These are phyloP conservation scores for Petunia axillaris DNA, from an alignment of 257 asterid genomes.

Conservation along the genomic window DNA sequence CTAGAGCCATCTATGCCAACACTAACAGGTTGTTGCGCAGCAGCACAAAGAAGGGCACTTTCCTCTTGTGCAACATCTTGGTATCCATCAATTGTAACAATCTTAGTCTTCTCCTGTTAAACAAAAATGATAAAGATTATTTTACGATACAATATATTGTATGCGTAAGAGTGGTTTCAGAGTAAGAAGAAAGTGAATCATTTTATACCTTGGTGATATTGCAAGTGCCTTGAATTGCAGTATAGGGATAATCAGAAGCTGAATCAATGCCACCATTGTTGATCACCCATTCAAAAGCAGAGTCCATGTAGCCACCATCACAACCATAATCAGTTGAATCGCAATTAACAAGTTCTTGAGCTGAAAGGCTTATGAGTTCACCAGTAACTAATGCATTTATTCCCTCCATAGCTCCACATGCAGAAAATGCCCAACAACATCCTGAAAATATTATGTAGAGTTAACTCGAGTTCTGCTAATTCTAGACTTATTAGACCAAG, in stretches of 20 bases:
- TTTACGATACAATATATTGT: neutral
- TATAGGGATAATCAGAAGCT: slow-evolving; percentile 34
- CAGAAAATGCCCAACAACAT: slow-evolving; percentile 43
- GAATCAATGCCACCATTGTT: slow-evolving; percentile 36
- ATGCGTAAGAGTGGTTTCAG: neutral
- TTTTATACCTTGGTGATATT: slow-evolving; percentile 33
- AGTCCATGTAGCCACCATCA: slow-evolving; percentile 38
- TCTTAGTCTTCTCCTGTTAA: slow-evolving; percentile 28
- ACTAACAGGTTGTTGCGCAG: slow-evolving; percentile 41
- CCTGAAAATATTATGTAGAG: slow-evolving; percentile 20
- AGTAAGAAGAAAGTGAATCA: neutral
- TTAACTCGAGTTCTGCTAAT: neutral
- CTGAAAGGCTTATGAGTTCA: slow-evolving; percentile 37
- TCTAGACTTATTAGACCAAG: neutral
- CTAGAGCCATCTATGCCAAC: slow-evolving; percentile 40
- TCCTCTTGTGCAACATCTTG: slow-evolving; percentile 35
- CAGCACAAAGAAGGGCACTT: slow-evolving; percentile 39
- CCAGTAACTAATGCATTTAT: slow-evolving; percentile 34
- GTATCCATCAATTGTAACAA: slow-evolving; percentile 40
- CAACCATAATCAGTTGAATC: slow-evolving; percentile 34
- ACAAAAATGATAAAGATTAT: neutral
- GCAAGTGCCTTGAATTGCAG: slow-evolving; percentile 33
- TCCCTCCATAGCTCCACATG: slow-evolving; percentile 41
- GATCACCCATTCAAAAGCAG: slow-evolving; percentile 40
- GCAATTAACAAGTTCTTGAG: slow-evolving; percentile 34